Base-by-base conservation (phyloP, 495 filamentous ascomycete genomes). In the Neurospora terricola region DNA sequence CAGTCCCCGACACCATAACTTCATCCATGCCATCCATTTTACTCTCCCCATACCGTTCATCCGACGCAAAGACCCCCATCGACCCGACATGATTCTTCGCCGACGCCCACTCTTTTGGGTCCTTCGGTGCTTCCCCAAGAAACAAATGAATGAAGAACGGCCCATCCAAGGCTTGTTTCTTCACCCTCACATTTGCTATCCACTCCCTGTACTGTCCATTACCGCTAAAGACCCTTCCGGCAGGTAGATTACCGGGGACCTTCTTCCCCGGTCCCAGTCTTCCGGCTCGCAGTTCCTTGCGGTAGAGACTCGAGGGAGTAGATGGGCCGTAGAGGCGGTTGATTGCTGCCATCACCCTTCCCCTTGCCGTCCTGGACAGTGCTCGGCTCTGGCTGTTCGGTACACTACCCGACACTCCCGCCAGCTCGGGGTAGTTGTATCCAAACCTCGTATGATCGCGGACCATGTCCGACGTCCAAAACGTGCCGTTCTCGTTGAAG, bases 341-440 rank as follows among this genome's bases (percentile, higher is more conserved):
- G 75, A 91, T 81, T 2, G 80, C 76, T 11, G 79, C 77, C 69
- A 84, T 81, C 70, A 88, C 80, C 27, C 81, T 75, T 21, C 76
- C 69, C 30, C 78, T 77, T 11, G 71, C 76, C 38, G 76, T 79
- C 38, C 80, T 78, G 62, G 80, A 79, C 12, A 21, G 39, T 12
- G 10, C n/a, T 43, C 37, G 21, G 6, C 27, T 66, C 54, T 66
- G 54, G 30, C 62, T 23, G 30, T 69, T 71, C 27, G 70, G 39
- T 43, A 68, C 54, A 9, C 39, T 48, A 34, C 54, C 54, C 74
- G 73, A 76, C 73, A 69, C 75, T 76, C 30, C 70, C 4, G 73
- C 74, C 68, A 90, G 81, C 72, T 91, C 89, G 12, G 87, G 78
- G 75, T 92, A 92, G 2, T 86, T 89, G 81, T 91, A 92, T 59